Evolutionary conservation across 495 filamentous ascomycete genomes (phyloP).

Genomic region (Penicillium desertorum): DNA sequence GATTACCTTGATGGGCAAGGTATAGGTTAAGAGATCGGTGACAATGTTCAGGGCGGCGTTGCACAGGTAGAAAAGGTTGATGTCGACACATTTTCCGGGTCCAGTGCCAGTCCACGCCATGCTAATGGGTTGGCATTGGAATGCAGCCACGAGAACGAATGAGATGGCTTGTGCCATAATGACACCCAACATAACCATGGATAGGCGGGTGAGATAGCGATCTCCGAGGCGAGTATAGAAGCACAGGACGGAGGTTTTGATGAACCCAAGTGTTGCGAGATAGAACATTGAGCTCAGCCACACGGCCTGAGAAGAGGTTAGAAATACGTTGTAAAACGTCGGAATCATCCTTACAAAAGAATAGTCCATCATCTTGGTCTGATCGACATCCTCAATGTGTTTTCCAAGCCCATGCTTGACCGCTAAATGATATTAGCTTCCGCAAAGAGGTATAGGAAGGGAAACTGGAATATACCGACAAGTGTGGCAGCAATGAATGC

Average conservation of each 20-base stretch:
- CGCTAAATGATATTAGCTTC: slow-evolving; percentile 24
- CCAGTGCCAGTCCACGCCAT: slow-evolving; percentile 32
- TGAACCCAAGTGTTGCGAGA: slow-evolving; percentile 39
- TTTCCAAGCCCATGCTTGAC: slow-evolving; percentile 37
- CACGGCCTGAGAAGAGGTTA: slow-evolving; percentile 27
- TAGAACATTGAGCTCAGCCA: slow-evolving; percentile 48
- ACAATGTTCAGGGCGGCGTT: slow-evolving; percentile 52
- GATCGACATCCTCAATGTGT: slow-evolving; percentile 28
- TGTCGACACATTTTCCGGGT: slow-evolving; percentile 44
- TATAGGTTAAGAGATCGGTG: slow-evolving; percentile 53
- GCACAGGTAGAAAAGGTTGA: slow-evolving; percentile 46
- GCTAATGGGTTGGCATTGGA: slow-evolving; percentile 38
- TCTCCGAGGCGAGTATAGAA: slow-evolving; percentile 45
- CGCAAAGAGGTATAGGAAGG: background rate
- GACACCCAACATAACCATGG: slow-evolving; percentile 35
- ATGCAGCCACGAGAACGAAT: slow-evolving; percentile 39
- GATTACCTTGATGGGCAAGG: slow-evolving; percentile 44
- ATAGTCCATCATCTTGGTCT: slow-evolving; percentile 26
- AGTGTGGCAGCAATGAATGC: slow-evolving; percentile 38
- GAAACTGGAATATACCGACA: slow-evolving; percentile 27
- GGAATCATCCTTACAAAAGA: slow-evolving; percentile 27
- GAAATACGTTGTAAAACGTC: background rate
- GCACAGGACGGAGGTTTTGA: slow-evolving; percentile 42
- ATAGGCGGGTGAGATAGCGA: slow-evolving; percentile 31
- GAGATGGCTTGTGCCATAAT: slow-evolving; percentile 33